Base-by-base conservation (phyloP, 2,329 filamentous ascomycete species). In the Alternaria sp. region DNA sequence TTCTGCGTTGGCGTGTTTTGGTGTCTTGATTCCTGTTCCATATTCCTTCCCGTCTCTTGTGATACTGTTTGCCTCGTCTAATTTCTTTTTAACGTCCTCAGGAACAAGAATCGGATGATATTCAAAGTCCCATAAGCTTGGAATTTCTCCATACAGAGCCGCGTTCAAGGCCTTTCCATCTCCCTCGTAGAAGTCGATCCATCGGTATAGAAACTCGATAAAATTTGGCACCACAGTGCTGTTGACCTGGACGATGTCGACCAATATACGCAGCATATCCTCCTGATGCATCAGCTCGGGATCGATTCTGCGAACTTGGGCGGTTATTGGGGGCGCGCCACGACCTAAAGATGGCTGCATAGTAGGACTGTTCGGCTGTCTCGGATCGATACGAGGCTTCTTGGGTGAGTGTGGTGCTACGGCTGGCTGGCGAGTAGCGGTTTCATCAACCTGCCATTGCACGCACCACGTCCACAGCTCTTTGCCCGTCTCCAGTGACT, bases 111-210 rank as follows among this genome's bases (percentile, higher is more conserved):
- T 56, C 16, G 76, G 75, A 32, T 76, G 74, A 18, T 68, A 67
- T 27, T 78, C 75, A 52, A 77, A 78, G 38, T 74, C 70, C 73
- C 72, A 76, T 36, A 78, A 53, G 48, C 71, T 76, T 10, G 75
- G 76, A 25, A 78, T 78, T 54, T 78, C 76, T 51, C 62, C 63
- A 11, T 64, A 59, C 30, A 77, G 44, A n/a, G 75, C 76, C 36
- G 73, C 72, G 48, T 73, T 69, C 48, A 78, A 54, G 18, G 75
- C 76, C 28, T 59, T 71, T 3, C 75, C 76, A 56, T 75, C 71
- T 22, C 74, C 73, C 32, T 73, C 67, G 41, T 72, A 71, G 45
- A 63, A 75, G 61, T 78, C 76, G 50, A 78, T 62, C 68, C 70
- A 74, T 5, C 68, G 65, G 45, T 78, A 78, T 8, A 78, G 57